Evolutionary conservation across 2,329 filamentous ascomycete species (phyloP).

Genomic region (Fusarium cyanostomum): DNA sequence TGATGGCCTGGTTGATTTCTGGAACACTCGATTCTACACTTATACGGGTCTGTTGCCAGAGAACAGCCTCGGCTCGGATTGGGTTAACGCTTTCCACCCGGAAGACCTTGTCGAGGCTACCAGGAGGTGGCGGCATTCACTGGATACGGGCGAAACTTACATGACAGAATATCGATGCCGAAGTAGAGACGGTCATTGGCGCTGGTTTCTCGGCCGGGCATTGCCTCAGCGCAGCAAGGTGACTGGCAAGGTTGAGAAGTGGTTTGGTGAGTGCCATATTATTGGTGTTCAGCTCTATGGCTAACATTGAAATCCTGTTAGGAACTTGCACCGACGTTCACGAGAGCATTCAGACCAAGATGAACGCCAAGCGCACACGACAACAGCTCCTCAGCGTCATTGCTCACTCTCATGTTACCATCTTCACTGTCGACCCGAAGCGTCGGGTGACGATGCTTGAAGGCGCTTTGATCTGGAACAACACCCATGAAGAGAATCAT

Average conservation of each 20-base stretch:
- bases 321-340: conserved; percentile 81
- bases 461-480: conserved; percentile 69
- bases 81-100: conserved; percentile 72
- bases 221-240: conserved; percentile 72
- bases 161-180: conserved; percentile 75
- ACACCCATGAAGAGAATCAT: conserved; percentile 50
- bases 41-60: conserved; percentile 75
- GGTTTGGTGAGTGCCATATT: conserved; percentile 68
- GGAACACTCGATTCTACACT: conserved; percentile 80
- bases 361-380: conserved; percentile 71
- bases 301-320: conserved; percentile 22
- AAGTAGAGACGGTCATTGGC: conserved; percentile 73
- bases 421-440: conserved; percentile 75
- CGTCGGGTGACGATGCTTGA: conserved; percentile 74
- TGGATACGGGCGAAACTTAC: conserved; percentile 75
- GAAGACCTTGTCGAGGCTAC: conserved; percentile 70
- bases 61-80: conserved; percentile 69
- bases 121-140: conserved; percentile 68
- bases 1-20: conserved; percentile 76
- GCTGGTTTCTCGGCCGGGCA: conserved; percentile 82
- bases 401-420: conserved; percentile 76
- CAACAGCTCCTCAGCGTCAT: conserved; percentile 78
- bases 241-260: conserved; percentile 76
- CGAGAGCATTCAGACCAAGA: conserved; percentile 74
- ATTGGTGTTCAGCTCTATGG: background rate